Percentiles rank a stretch among this genome's conserved stretches.
Evolutionary conservation across 768 basidiomycete species (phyloP).

Genomic region (Auriscalpium orientale): DNA sequence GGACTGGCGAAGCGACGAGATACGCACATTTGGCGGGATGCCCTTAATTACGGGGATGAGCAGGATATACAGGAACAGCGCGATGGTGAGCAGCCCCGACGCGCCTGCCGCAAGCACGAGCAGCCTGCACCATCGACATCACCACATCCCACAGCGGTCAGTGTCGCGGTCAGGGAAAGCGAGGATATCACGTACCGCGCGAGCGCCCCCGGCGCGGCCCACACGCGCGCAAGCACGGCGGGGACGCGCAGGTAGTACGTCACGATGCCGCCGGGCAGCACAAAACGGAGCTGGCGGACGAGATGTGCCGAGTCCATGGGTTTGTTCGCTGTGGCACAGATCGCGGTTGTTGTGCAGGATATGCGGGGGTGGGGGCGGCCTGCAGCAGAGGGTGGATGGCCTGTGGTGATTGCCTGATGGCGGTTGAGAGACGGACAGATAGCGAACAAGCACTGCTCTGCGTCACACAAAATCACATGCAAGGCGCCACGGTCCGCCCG

Average conservation of each 20-base stretch:
- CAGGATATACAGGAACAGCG: slow-evolving; percentile 67
- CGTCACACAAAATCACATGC: too few relatives aligned
- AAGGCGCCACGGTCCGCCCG: too few relatives aligned
- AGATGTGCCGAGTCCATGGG: slow-evolving; percentile 33
- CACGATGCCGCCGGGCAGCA: slow-evolving; percentile 58
- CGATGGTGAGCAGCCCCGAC: slow-evolving; percentile 52
- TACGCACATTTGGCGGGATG: slow-evolving; percentile 60
- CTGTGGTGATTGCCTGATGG: too few relatives aligned
- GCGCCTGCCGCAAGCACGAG: slow-evolving; percentile 46
- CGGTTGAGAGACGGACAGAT: background rate
- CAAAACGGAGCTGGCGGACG: slow-evolving; percentile 64
- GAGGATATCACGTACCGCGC: slow-evolving; percentile 33
- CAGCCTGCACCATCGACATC: slow-evolving; percentile 29
- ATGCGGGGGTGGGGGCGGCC: background rate
- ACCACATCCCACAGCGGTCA: background rate
- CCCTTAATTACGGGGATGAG: slow-evolving; percentile 60
- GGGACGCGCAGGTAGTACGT: slow-evolving; percentile 59
- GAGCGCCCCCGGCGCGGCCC: slow-evolving; percentile 39
- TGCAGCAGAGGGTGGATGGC: background rate
- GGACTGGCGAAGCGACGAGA: background rate
- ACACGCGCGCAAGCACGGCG: slow-evolving; percentile 40
- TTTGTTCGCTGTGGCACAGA: background rate
- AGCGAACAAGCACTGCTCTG: background rate
- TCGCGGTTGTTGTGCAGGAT: background rate
- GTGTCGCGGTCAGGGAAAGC: background rate